phyloP scores from a whole-genome alignment of 176 grass and related monocot genomes.

The Elymus sibiricus region DNA sequence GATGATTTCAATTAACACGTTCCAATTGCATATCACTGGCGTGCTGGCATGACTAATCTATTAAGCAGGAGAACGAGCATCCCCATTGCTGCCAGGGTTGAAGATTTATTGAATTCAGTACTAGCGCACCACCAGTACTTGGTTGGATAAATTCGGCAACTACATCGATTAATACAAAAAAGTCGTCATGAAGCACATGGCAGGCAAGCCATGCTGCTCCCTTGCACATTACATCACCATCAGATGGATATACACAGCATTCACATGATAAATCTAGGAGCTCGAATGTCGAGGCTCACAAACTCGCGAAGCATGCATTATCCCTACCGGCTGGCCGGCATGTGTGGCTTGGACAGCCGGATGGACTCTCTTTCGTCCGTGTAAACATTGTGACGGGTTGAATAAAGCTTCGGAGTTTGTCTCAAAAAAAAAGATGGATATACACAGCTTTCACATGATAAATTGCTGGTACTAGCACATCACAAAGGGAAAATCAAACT shows the following conservation, averaged over 20 bases:
- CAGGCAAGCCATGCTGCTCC: not conserved
- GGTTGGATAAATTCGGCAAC: not conserved
- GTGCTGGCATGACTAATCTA: conserved; percentile 1
- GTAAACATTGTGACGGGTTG: not conserved
- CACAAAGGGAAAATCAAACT: not conserved
- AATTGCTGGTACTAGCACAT: not conserved
- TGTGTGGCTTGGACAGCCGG: too few relatives aligned
- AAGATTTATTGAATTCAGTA: not conserved
- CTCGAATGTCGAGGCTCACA: too few relatives aligned
- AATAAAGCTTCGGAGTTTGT: too few relatives aligned
- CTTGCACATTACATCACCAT: not conserved
- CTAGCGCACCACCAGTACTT: not conserved
- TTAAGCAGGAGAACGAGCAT: conserved; percentile 6
- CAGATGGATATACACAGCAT: too few relatives aligned
- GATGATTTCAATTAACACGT: not conserved
- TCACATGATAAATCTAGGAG: too few relatives aligned
- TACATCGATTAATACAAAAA: not conserved
- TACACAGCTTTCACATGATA: conserved; percentile 1
- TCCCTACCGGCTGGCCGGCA: too few relatives aligned
- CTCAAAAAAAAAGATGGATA: too few relatives aligned
- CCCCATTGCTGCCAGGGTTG: not conserved
- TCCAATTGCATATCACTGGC: not conserved
- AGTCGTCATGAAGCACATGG: not conserved
- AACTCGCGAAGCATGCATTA: too few relatives aligned
- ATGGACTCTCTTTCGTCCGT: too few relatives aligned